phyloP scores from a whole-genome alignment of 139 green algal species.

The Volvox africanus region DNA sequence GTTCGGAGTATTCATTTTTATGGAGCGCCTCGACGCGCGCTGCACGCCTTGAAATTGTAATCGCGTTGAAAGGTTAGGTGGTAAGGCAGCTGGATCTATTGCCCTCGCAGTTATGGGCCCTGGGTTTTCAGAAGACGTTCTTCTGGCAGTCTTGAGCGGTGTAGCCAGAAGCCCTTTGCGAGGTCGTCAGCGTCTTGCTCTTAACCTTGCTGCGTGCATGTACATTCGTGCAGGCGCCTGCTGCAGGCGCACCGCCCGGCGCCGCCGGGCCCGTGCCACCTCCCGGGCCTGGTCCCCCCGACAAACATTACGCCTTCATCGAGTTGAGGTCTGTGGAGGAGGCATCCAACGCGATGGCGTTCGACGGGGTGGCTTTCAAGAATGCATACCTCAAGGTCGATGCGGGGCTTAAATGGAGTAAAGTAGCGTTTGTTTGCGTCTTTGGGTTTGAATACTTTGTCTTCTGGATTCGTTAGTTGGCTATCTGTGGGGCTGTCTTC shows the following conservation, averaged over 20 bases:
- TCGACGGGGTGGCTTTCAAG: conserved; percentile 80
- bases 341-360: conserved; percentile 82
- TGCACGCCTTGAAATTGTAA: too few relatives aligned
- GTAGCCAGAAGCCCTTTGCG: background rate
- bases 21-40: too few relatives aligned
- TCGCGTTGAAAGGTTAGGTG: too few relatives aligned
- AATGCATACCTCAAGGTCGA: conserved; percentile 75
- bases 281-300: conserved; percentile 42
- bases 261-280: conserved; percentile 14
- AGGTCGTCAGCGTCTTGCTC: background rate
- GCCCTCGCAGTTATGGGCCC: too few relatives aligned
- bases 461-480: too few relatives aligned
- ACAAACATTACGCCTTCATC: conserved; percentile 80
- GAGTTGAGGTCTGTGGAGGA: conserved; percentile 87
- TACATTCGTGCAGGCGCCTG: background rate
- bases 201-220: background rate
- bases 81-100: too few relatives aligned
- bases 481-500: too few relatives aligned
- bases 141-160: background rate
- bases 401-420: too few relatives aligned
- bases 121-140: background rate
- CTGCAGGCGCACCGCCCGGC: background rate
- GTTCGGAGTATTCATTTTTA: too few relatives aligned
- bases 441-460: too few relatives aligned
- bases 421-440: too few relatives aligned